A percentile compares a stretch with the other conserved stretches of the same genome.
phyloP scores from a whole-genome alignment of 2,329 filamentous ascomycete genomes.

The Penicillium paneum region DNA sequence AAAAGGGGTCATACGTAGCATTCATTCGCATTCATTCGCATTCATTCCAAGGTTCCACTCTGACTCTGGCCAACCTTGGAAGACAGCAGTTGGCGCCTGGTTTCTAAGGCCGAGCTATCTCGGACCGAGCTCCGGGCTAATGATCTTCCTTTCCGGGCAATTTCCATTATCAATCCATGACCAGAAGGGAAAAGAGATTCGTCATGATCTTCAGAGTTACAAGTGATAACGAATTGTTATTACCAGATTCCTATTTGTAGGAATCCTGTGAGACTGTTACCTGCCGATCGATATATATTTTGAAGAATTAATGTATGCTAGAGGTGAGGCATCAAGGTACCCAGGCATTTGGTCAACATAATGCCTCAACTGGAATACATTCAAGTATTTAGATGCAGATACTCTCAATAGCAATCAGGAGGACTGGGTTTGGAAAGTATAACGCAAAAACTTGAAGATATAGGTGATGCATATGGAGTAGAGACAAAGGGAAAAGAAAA shows the following conservation, averaged over 20 bases:
- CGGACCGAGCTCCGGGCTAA: neutral
- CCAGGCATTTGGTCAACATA: neutral
- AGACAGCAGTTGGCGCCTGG: neutral
- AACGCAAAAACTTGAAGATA: neutral
- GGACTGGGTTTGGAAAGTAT: too few species aligned
- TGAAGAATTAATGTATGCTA: neutral
- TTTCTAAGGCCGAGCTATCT: neutral
- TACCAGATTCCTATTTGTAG: too few species aligned
- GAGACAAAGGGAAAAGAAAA: neutral
- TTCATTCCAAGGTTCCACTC: neutral
- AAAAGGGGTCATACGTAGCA: constrained; percentile 12
- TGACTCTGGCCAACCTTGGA: constrained; percentile 13
- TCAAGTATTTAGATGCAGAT: neutral
- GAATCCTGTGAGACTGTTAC: too few species aligned
- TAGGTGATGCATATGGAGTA: neutral
- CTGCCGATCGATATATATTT: too few species aligned
- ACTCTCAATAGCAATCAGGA: neutral
- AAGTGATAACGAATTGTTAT: neutral
- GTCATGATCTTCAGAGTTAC: neutral
- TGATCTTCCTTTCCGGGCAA: neutral
- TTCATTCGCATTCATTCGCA: too few species aligned
- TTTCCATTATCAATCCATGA: neutral
- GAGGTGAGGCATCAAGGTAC: neutral
- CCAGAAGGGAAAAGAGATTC: neutral
- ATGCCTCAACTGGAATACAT: neutral